phyloP scores from a whole-genome alignment of 129 eudicot species.

The Erigeron canadensis region DNA sequence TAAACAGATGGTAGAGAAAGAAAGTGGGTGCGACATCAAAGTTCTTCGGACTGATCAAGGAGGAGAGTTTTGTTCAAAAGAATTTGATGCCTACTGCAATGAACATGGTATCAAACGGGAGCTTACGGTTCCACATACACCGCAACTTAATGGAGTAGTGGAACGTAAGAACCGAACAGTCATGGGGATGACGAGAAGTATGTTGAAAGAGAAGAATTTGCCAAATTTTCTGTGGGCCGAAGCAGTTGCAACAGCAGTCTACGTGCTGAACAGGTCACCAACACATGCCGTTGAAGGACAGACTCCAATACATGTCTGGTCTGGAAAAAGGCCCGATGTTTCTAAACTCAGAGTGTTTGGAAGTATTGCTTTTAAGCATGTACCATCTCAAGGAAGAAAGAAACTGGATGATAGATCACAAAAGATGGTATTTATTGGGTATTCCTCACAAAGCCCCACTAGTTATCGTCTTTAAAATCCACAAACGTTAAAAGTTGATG shows the following conservation, averaged over 20 bases:
- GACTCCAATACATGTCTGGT: neutral
- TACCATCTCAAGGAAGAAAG: neutral
- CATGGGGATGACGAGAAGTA: neutral
- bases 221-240: neutral
- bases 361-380: neutral
- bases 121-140: neutral
- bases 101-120: neutral
- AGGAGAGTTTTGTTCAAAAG: neutral
- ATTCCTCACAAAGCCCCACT: neutral
- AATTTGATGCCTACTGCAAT: neutral
- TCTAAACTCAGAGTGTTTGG: neutral
- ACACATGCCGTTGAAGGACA: neutral
- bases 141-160: conserved; percentile 10
- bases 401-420: neutral
- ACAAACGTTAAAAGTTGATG: neutral
- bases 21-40: neutral
- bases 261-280: neutral
- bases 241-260: neutral
- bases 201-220: neutral
- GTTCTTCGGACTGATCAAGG: too few species aligned
- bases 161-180: neutral
- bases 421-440: neutral
- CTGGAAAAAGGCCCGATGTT: neutral
- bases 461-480: neutral
- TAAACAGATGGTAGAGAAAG: neutral